Conservation (phyloP, 2,329 filamentous ascomycete species). For the Trichoderma hamatum region DNA sequence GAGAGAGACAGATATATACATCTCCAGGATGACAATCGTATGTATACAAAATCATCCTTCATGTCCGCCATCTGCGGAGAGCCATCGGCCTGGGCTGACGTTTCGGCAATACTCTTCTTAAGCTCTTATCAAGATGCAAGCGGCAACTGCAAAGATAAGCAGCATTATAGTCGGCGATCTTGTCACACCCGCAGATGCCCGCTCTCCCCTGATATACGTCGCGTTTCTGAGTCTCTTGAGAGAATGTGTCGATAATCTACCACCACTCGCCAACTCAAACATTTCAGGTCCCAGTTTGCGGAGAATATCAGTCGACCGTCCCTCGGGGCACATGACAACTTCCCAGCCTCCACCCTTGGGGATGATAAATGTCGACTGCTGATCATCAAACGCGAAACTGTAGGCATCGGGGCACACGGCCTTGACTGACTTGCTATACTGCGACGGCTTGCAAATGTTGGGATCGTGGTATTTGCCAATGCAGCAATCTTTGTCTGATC, state of each 20-base stretch:
- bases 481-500: conserved; percentile 72
- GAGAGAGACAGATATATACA: neutral
- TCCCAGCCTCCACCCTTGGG: conserved; percentile 74
- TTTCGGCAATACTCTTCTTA: neutral
- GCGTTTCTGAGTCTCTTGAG: conserved; percentile 40
- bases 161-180: conserved; percentile 28
- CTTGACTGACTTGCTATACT: conserved; percentile 73
- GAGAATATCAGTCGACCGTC: conserved; percentile 63
- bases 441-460: conserved; percentile 64
- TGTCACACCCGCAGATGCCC: conserved; percentile 32
- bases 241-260: conserved; percentile 42
- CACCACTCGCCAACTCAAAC: conserved; percentile 49
- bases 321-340: conserved; percentile 73
- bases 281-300: conserved; percentile 55
- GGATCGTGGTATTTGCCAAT: conserved; percentile 68
- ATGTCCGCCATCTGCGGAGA: neutral
- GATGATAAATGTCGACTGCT: conserved; percentile 62
- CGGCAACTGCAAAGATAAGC: conserved; percentile 6
- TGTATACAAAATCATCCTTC: neutral
- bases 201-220: conserved; percentile 42
- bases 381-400: conserved; percentile 70
- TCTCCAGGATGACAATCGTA: neutral
- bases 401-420: conserved; percentile 81
- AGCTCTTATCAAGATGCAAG: neutral
- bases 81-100: neutral